Evolutionary conservation across 306 rosid species (phyloP).

Genomic region (Corylus heterophylla): DNA sequence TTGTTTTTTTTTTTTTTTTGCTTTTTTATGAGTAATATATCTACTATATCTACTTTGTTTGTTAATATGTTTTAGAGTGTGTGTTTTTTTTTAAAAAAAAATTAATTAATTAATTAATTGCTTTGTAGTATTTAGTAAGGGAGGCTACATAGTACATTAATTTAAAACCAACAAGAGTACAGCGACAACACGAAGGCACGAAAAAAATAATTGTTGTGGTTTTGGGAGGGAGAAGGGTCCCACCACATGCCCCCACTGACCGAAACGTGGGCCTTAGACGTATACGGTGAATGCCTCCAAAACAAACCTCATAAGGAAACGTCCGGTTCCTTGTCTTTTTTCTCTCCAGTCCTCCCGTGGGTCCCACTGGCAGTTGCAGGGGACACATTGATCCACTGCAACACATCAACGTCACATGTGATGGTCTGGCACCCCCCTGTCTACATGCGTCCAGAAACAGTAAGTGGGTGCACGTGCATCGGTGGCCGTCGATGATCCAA

Average conservation of each 20-base stretch:
- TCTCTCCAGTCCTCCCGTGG: not conserved
- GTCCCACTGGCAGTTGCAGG: constrained; percentile 18
- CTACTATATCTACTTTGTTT: too few relatives aligned
- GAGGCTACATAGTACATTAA: too few relatives aligned
- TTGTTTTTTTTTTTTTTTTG: too few relatives aligned
- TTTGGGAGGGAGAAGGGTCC: constrained; percentile 10
- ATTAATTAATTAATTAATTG: too few relatives aligned
- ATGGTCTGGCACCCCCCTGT: constrained; percentile 25
- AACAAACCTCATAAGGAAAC: constrained; percentile 1
- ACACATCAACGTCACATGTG: constrained; percentile 47
- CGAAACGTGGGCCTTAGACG: not conserved
- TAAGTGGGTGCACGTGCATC: constrained; percentile 35
- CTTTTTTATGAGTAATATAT: too few relatives aligned
- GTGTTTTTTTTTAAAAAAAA: too few relatives aligned
- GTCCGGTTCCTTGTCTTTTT: not conserved
- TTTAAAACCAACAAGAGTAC: too few relatives aligned
- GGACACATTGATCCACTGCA: constrained; percentile 29
- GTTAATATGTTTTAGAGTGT: too few relatives aligned
- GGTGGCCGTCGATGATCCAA: not conserved
- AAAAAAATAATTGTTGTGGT: too few relatives aligned
- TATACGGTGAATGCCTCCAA: not conserved
- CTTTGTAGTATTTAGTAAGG: too few relatives aligned
- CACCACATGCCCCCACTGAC: constrained; percentile 17
- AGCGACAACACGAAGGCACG: too few relatives aligned
- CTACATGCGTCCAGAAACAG: constrained; percentile 21